Evolutionary conservation across 2,329 filamentous ascomycete species (phyloP).

Genomic region (Fusarium nanum): DNA sequence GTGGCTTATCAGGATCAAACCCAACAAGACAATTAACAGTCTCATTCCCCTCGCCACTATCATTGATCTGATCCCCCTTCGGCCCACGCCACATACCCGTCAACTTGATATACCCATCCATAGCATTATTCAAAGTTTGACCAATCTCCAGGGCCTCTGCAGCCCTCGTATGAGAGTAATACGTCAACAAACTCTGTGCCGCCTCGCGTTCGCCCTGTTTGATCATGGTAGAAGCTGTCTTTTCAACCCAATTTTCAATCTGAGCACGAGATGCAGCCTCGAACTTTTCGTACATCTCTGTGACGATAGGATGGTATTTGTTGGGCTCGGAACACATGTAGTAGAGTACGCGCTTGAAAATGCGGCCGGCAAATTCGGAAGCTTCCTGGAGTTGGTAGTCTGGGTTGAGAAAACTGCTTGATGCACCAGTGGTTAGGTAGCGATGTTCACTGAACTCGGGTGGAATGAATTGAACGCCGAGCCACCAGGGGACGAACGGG

Average conservation of each 20-base stretch:
- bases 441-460: slow-evolving; percentile 39
- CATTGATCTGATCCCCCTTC: slow-evolving; percentile 39
- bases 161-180: slow-evolving; percentile 40
- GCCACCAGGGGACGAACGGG: slow-evolving; percentile 42
- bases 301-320: slow-evolving; percentile 34
- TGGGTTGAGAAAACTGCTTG: slow-evolving; percentile 41
- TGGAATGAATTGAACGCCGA: slow-evolving; percentile 35
- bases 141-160: slow-evolving; percentile 38
- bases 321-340: slow-evolving; percentile 42
- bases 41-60: slow-evolving; percentile 39
- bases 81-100: slow-evolving; percentile 36
- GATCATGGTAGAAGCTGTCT: slow-evolving; percentile 31
- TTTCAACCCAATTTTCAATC: slow-evolving; percentile 37
- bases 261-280: slow-evolving; percentile 33
- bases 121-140: slow-evolving; percentile 27
- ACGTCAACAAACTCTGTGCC: slow-evolving; percentile 31
- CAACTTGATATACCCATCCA: slow-evolving; percentile 43
- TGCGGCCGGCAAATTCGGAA: slow-evolving; percentile 36
- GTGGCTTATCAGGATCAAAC: slow-evolving; percentile 39
- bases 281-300: slow-evolving; percentile 23
- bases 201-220: slow-evolving; percentile 32
- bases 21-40: slow-evolving; percentile 43
- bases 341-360: slow-evolving; percentile 40
- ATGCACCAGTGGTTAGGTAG: slow-evolving; percentile 40
- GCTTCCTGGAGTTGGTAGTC: slow-evolving; percentile 43